A percentile compares a stretch with the other conserved stretches of the same genome.
Evolutionary conservation across 176 grass and related monocot species (phyloP).

Genomic region (Musa schizocarpa): DNA sequence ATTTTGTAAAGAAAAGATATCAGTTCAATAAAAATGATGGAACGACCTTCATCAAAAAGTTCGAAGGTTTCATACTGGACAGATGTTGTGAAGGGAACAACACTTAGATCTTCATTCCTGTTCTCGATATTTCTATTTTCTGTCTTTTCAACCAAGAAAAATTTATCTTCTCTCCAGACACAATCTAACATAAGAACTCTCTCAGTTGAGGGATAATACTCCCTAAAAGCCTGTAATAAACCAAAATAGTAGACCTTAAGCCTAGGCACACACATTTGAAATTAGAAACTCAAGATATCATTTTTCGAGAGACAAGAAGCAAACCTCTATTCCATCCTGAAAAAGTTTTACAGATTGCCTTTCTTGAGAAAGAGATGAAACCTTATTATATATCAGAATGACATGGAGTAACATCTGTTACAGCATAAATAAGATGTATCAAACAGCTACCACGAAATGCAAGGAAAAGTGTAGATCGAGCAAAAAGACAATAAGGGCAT

Average conservation of each 20-base stretch:
- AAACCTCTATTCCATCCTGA: conserved; percentile 54
- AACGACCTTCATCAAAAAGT: conserved; percentile 34
- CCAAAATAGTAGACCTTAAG: not conserved
- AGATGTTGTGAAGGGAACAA: conserved; percentile 11
- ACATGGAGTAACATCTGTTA: conserved; percentile 71
- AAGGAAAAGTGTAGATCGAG: conserved; percentile 8
- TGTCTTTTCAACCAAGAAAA: conserved; percentile 39
- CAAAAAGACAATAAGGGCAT: too few species aligned
- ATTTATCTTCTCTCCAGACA: conserved; percentile 65
- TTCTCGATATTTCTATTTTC: conserved; percentile 26
- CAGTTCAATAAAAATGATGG: conserved; percentile 10
- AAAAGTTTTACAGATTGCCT: conserved; percentile 77
- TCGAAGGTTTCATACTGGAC: conserved; percentile 43
- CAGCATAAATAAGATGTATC: conserved; percentile 4
- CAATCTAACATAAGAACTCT: conserved; percentile 36
- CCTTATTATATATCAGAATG: conserved; percentile 66
- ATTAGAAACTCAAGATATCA: conserved; percentile 1
- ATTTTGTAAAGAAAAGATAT: not conserved
- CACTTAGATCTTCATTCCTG: conserved; percentile 24
- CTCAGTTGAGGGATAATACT: conserved; percentile 39
- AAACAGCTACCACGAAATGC: not conserved
- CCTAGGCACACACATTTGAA: not conserved
- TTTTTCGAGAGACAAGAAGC: conserved; percentile 19
- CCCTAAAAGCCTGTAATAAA: conserved; percentile 47
- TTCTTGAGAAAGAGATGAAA: conserved; percentile 52